Percentiles rank a stretch among this genome's conserved stretches.
These are phyloP conservation scores for Rosa lucieae DNA, from an alignment of 306 rosid genomes.

Conservation along the genomic window DNA sequence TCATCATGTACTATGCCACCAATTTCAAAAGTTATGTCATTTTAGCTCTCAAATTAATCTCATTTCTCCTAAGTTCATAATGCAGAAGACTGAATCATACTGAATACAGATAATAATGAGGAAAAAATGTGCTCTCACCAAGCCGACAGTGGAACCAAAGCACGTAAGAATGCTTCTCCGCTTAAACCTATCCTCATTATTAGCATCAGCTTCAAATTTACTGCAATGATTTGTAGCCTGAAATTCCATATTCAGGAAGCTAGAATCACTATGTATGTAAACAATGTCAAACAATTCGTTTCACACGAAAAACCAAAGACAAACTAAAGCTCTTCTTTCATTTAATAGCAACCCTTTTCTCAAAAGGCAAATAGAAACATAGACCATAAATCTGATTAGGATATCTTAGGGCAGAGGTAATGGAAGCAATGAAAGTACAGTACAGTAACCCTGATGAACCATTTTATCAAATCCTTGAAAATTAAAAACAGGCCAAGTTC, in stretches of 20 bases:
- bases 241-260: conserved; percentile 16
- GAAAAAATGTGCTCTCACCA: conserved; percentile 55
- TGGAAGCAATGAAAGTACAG: conserved; percentile 19
- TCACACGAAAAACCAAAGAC: not conserved
- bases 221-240: conserved; percentile 59
- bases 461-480: conserved; percentile 2
- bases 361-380: not conserved
- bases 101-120: not conserved
- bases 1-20: not conserved
- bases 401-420: conserved; percentile 30
- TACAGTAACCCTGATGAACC: not conserved
- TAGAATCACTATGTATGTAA: conserved; percentile 1
- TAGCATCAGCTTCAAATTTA: conserved; percentile 38
- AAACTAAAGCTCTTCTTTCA: not conserved
- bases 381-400: conserved; percentile 26
- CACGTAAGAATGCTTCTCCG: conserved; percentile 59
- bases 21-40: not conserved
- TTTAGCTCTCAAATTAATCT: not conserved
- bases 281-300: conserved; percentile 7
- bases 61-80: not conserved
- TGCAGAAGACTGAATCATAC: not conserved
- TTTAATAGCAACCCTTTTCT: conserved; percentile 19
- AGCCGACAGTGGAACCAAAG: conserved; percentile 54
- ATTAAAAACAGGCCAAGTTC: conserved; percentile 34
- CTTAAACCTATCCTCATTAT: conserved; percentile 38